Conservation (phyloP, 2,329 filamentous ascomycete genomes). For the Albophoma yamanashiensis region DNA sequence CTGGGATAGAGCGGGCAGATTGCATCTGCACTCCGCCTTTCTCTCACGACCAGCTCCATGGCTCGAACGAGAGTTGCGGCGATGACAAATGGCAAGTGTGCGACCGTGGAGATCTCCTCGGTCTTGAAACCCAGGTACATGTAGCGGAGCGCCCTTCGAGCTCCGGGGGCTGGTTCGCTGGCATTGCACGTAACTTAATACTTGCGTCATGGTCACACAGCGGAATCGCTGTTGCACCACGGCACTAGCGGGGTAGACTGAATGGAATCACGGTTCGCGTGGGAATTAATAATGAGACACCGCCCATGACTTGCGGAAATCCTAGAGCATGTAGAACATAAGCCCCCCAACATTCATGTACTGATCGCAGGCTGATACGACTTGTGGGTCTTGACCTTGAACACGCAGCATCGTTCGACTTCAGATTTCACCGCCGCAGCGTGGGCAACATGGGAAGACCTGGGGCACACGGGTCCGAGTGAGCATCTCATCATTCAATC, state of each 20-base stretch:
- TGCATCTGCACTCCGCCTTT: too few species aligned
- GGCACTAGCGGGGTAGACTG: neutral
- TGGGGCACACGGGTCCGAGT: slow-evolving; percentile 6
- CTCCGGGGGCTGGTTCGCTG: neutral
- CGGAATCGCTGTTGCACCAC: neutral
- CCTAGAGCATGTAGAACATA: neutral
- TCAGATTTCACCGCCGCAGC: neutral
- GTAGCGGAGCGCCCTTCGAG: too few species aligned
- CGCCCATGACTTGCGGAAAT: neutral
- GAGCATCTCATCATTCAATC: neutral
- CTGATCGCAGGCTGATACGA: neutral
- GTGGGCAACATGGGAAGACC: slow-evolving; percentile 4
- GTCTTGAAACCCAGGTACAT: too few species aligned
- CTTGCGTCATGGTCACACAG: neutral
- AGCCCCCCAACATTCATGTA: neutral
- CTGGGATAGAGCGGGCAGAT: too few species aligned
- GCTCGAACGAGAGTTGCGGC: too few species aligned
- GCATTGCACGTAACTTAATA: neutral
- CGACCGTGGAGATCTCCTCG: neutral
- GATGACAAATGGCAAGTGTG: neutral
- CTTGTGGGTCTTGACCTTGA: neutral
- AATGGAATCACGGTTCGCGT: neutral
- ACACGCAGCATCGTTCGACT: neutral
- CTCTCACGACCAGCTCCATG: too few species aligned
- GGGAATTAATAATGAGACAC: neutral